Base-by-base conservation (phyloP, 2,329 filamentous ascomycete genomes). In the Fusarium sp. region DNA sequence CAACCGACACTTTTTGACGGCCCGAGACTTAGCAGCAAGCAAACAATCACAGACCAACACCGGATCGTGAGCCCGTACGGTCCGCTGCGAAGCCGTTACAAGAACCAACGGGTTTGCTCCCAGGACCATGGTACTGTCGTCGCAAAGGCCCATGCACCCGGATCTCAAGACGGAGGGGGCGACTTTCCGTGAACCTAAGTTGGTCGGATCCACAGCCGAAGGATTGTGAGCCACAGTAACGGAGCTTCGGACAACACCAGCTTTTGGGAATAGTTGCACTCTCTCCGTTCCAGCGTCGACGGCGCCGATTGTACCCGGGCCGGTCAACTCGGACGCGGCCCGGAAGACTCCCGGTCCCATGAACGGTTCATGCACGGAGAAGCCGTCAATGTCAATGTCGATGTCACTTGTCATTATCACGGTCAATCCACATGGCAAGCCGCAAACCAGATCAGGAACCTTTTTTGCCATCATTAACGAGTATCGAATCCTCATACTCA, bases 21-120 rank as follows among this genome's bases (percentile, higher is more conserved):
- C 54, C 65, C 66, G 52, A 62, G 51, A 66, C 39, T 69, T 69
- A 43, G 50, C 19, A 53, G 36, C 34, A 36, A 69, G 36, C 36
- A 51, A 65, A 69, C 52, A 46, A 40, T 53, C 50, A 40, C 44
- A 39, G 57, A 42, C 63, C 52, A 57, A 19, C 6, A 34, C 42
- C 42, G 15, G 50, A 44, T 36, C 45, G 40, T 45, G 42, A 70
- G 46, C 42, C 36, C 11, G 6, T 24, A 49, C 51, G 65, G 42
- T 40, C 56, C 61, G 56, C 44, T 34, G 17, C 19, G 44, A 50
- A 31, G 50, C 57, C 34, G 36, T 39, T 22, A 26, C 36, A 22
- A 26, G 39, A 47, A 39, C 61, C 65, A 69, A 40, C 43, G 57
- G 17, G 33, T 66, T 54, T 46, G 31, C 43, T 66, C 38, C 50